phyloP scores from a whole-genome alignment of 441 rosid species.

The Dalechampia spathulata region DNA sequence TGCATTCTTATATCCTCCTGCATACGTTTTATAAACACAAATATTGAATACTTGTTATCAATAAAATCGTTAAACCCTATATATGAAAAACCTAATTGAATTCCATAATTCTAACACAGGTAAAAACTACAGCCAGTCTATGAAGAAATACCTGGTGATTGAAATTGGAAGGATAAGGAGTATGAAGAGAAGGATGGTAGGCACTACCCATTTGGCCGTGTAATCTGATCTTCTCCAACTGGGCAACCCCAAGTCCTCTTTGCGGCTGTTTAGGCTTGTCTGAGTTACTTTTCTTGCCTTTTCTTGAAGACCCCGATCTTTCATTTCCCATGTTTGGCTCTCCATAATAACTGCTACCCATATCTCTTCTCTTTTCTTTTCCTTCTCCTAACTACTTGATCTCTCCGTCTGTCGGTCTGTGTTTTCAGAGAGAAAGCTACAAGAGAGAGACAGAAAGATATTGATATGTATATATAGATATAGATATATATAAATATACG shows the following conservation, averaged over 20 bases:
- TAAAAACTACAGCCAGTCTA: no score
- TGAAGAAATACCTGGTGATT: constrained; percentile 32
- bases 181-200: constrained; percentile 40
- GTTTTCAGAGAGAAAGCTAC: background rate
- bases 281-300: constrained; percentile 62
- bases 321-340: constrained; percentile 50
- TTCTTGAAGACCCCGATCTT: constrained; percentile 48
- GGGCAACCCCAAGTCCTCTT: constrained; percentile 98
- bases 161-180: constrained; percentile 36
- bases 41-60: no score
- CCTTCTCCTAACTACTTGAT: no score
- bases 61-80: background rate
- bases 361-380: no score
- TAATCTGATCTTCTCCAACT: constrained; percentile 88
- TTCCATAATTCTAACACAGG: no score
- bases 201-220: constrained; percentile 75
- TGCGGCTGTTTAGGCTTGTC: constrained; percentile 98
- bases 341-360: constrained; percentile 74
- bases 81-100: no score
- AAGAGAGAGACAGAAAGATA: constrained; percentile 6
- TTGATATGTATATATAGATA: background rate
- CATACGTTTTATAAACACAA: no score
- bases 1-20: constrained; percentile 77
- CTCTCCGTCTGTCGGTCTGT: no score
- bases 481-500: no score